Conservation (phyloP, 768 basidiomycete genomes). For the Coprinellus micaceus region DNA sequence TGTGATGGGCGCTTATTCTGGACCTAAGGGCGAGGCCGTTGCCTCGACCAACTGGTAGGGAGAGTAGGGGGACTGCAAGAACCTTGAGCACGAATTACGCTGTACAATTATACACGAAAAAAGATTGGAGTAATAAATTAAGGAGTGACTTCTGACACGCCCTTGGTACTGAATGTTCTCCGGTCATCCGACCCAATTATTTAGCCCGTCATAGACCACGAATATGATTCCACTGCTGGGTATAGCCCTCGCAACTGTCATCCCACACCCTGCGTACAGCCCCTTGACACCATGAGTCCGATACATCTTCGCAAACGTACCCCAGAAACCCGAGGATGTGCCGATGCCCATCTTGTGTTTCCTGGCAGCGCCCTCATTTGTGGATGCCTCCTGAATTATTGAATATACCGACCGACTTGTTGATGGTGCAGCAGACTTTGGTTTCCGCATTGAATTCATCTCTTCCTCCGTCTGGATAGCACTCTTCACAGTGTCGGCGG, state of each 20-base stretch:
- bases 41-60: no score
- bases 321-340: constrained; percentile 33
- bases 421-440: no score
- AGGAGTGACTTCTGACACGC: no score
- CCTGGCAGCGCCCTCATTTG: constrained; percentile 29
- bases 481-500: constrained; percentile 92
- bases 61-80: no score
- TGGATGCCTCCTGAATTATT: constrained; percentile 15
- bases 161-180: no score
- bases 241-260: constrained; percentile 77
- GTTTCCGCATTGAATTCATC: constrained; percentile 35
- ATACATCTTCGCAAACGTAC: constrained; percentile 69
- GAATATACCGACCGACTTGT: background rate
- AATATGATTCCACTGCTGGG: constrained; percentile 91
- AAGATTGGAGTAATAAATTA: no score
- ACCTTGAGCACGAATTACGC: no score
- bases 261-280: constrained; percentile 84
- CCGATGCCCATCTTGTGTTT: background rate
- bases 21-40: no score
- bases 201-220: constrained; percentile 77
- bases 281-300: constrained; percentile 68
- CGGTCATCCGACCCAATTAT: constrained; percentile 30
- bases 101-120: no score
- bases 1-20: no score
- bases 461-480: constrained; percentile 94